Base-by-base conservation (phyloP, 2,329 filamentous ascomycete genomes). In the Coniochaeta hoffmannii region DNA sequence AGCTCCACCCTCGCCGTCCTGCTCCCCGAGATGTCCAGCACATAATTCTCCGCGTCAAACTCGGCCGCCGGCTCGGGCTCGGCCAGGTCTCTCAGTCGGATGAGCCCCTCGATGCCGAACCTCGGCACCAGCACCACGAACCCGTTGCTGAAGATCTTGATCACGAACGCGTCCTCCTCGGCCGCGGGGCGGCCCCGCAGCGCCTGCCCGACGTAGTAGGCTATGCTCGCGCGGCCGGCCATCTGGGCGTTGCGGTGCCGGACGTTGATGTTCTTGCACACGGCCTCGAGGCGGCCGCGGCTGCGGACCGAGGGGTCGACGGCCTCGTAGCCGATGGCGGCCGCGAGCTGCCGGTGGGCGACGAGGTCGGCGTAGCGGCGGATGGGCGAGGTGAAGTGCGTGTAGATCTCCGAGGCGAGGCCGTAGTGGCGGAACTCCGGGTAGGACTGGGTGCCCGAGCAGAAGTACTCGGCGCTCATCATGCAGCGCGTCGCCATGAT, bases 381-480 rank as follows among this genome's bases (percentile, higher is more conserved):
- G 68, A 99, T 99, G 3, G 94, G 95, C 3, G 89, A 95, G 0
- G 94, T 99, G 73, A 99, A 99, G 71, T 99, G 94, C 2, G 94
- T 99, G 76, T 99, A 99, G 69, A 99, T 99, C 66, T 95, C 89
- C 3, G 88, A 91, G 0, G 95, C 95, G 34, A 99, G 85, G 62
- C 94, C 94, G 71, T 99, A 99, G 74, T 99, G 95, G 53, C 90
- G 85, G 80, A 96, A 99, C 69, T 97, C 94, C 0, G 90, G 88
- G 69, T 94, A 93, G 0, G 92, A 85, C 69, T 97, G 91, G 7
- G 91, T 92, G 58, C 94, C 94, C 0, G 93, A 89, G 73, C 89
- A 94, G 73, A 99, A 99, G 74, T 99, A 99, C 73, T 99, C 94
- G 59, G 94, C 94, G 54, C 90, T 94, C 79, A 96, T 96, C 94